Conservation (phyloP, 495 filamentous ascomycete species). For the Friedmanniomyces endolithicus region DNA sequence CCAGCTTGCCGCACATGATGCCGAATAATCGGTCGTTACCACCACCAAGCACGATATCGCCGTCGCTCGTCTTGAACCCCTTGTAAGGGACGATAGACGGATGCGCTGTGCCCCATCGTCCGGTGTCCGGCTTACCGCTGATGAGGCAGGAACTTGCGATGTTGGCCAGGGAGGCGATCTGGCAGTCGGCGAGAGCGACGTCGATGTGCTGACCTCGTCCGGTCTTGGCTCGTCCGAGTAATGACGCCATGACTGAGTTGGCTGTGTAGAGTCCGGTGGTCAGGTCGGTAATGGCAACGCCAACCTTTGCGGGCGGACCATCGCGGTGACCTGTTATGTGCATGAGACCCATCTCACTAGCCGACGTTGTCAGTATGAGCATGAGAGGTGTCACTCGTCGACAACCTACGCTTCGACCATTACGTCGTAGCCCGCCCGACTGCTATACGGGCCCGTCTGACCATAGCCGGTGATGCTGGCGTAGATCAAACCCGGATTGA, state of each 20-base stretch:
- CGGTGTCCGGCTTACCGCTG: constrained; percentile 73
- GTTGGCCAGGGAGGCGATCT: constrained; percentile 84
- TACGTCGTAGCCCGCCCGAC: constrained; percentile 89
- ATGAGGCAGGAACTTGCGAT: constrained; percentile 86
- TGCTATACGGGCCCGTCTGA: constrained; percentile 83
- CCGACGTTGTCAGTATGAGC: background rate
- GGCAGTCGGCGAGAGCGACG: constrained; percentile 79
- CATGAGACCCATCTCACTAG: constrained; percentile 83
- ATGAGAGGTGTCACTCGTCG: background rate
- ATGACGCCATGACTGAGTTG: constrained; percentile 89
- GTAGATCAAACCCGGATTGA: constrained; percentile 70
- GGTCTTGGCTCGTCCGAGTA: constrained; percentile 55
- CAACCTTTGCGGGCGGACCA: constrained; percentile 90
- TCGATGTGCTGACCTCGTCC: constrained; percentile 87
- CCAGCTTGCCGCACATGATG: constrained; percentile 67
- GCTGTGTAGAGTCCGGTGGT: constrained; percentile 96
- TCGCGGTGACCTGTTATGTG: constrained; percentile 86
- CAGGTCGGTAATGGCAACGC: constrained; percentile 90
- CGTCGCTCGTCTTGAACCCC: constrained; percentile 84
- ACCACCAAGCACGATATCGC: constrained; percentile 82
- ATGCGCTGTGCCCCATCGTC: constrained; percentile 91
- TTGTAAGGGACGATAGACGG: constrained; percentile 96
- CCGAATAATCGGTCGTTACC: constrained; percentile 89
- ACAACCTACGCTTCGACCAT: constrained; percentile 77
- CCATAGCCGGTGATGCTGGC: constrained; percentile 67